Evolutionary conservation across 2,329 filamentous ascomycete genomes (phyloP).

Genomic region (Trichoderma aggressivum): DNA sequence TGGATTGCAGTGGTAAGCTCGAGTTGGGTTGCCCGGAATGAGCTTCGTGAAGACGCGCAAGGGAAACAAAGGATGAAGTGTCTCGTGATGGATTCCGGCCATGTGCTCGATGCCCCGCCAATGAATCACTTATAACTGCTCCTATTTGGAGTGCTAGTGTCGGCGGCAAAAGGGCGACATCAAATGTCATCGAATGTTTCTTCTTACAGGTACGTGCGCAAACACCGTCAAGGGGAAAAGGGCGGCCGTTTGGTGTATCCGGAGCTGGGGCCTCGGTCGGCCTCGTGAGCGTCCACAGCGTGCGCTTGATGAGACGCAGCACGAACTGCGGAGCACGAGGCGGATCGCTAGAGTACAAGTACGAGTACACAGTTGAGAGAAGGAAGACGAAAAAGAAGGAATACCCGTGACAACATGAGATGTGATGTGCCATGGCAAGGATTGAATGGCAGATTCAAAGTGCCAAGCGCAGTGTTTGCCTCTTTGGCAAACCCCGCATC

Average conservation of each 20-base stretch:
- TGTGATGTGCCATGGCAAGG: not conserved
- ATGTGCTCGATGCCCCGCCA: not conserved
- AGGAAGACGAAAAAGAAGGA: not conserved
- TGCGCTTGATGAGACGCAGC: constrained; percentile 10
- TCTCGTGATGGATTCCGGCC: not conserved
- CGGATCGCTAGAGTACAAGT: not conserved
- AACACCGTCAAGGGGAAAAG: not conserved
- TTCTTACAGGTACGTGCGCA: not conserved
- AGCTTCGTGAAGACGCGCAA: not conserved
- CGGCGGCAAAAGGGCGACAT: not conserved
- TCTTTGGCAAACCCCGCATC: constrained; percentile 10
- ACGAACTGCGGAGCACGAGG: not conserved
- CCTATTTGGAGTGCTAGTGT: not conserved
- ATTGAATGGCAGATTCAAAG: not conserved
- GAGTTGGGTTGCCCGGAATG: not conserved
- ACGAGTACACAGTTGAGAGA: not conserved
- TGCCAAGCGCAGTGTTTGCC: not conserved
- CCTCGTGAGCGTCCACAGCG: not conserved
- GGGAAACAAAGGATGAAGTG: not conserved
- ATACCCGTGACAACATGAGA: not conserved
- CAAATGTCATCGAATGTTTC: not conserved
- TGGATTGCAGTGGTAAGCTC: not conserved
- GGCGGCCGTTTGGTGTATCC: not conserved
- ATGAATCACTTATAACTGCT: not conserved
- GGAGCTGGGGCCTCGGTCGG: not conserved